These are phyloP conservation scores for Petasospora fabianii DNA, from an alignment of 1,139 yeast genomes.

Conservation along the genomic window DNA sequence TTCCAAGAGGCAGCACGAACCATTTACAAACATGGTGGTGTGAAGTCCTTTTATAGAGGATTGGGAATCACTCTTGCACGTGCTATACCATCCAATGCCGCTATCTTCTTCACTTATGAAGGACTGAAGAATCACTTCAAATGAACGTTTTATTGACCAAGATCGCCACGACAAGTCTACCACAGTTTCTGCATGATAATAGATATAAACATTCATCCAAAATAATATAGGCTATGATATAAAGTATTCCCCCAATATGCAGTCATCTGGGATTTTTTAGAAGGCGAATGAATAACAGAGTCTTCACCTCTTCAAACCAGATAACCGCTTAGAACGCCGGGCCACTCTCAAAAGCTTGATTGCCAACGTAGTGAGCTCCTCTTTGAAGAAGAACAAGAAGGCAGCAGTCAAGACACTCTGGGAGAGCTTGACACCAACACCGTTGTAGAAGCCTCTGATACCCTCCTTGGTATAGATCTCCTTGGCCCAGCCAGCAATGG, in stretches of 20 bases:
- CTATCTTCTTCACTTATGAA: constrained; percentile 79
- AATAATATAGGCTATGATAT: too few relatives aligned
- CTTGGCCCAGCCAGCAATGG: constrained; percentile 28
- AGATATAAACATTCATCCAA: too few relatives aligned
- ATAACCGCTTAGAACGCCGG: constrained; percentile 9
- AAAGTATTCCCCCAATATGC: too few relatives aligned
- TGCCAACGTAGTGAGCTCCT: constrained; percentile 62
- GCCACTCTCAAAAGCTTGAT: constrained; percentile 40
- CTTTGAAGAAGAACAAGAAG: constrained; percentile 85
- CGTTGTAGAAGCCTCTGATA: constrained; percentile 69
- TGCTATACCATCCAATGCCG: constrained; percentile 88
- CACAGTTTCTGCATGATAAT: neutral
- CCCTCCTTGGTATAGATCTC: constrained; percentile 69
- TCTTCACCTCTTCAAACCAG: constrained; percentile 1
- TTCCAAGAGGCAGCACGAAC: constrained; percentile 36
- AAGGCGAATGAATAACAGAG: too few relatives aligned
- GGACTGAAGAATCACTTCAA: constrained; percentile 44
- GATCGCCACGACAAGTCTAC: neutral
- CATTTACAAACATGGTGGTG: constrained; percentile 44
- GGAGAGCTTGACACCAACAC: constrained; percentile 70
- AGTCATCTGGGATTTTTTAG: too few relatives aligned
- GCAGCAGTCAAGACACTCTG: constrained; percentile 91
- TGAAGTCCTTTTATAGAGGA: constrained; percentile 76
- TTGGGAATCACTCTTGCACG: constrained; percentile 76
- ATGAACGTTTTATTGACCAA: neutral